Conservation (phyloP, 495 filamentous ascomycete genomes). For the Tuber melanosporum region DNA sequence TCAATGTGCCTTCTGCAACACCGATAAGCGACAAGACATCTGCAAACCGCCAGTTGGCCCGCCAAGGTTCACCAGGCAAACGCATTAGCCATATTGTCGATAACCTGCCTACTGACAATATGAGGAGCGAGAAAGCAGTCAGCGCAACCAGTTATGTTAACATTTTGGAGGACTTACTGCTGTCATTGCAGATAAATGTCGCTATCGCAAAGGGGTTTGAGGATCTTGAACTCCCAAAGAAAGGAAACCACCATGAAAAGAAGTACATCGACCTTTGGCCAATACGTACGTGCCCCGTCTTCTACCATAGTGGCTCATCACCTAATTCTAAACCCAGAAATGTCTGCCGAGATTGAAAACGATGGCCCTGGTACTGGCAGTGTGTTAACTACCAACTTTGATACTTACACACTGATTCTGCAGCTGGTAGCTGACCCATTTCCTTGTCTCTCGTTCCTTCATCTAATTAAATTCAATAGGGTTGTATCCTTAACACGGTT, state of each 20-base stretch:
- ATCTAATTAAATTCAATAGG: constrained; percentile 37
- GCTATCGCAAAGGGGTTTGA: constrained; percentile 80
- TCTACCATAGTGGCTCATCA: background rate
- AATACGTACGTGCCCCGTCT: constrained; percentile 58
- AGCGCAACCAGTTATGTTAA: constrained; percentile 66
- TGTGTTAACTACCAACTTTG: constrained; percentile 81
- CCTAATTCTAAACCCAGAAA: constrained; percentile 42
- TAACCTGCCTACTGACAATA: constrained; percentile 56
- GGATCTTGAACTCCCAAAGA: constrained; percentile 60
- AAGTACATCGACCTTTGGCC: constrained; percentile 86
- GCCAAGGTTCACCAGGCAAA: constrained; percentile 16
- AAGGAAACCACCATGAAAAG: constrained; percentile 55
- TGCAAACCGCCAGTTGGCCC: constrained; percentile 39
- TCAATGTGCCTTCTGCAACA: constrained; percentile 45
- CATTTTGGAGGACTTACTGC: constrained; percentile 71
- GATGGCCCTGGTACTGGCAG: constrained; percentile 50
- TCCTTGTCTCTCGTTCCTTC: background rate
- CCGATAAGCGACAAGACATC: constrained; percentile 29
- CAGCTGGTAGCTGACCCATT: constrained; percentile 50
- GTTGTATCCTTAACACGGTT: constrained; percentile 76
- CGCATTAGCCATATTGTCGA: constrained; percentile 26
- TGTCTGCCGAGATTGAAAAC: constrained; percentile 67
- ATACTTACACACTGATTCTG: constrained; percentile 82
- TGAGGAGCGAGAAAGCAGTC: constrained; percentile 57
- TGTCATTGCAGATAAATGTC: constrained; percentile 76